These are phyloP conservation scores for Orbilia brochopaga DNA, from an alignment of 2,329 filamentous ascomycete genomes.

Conservation along the genomic window DNA sequence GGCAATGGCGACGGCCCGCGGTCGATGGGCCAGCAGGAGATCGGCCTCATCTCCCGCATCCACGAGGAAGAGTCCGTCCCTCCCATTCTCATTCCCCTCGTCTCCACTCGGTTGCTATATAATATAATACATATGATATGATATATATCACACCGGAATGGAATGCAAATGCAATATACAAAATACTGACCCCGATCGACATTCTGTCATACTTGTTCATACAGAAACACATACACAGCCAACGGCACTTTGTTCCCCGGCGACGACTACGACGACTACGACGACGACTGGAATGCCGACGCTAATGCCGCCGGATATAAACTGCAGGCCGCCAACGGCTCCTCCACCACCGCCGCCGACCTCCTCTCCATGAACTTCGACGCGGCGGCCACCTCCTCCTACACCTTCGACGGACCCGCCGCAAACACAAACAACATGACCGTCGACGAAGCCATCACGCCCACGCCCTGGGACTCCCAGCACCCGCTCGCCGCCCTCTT, in stretches of 20 bases:
- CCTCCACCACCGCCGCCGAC: constrained; percentile 9
- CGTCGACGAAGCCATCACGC: constrained; percentile 6
- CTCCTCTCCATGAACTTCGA: constrained; percentile 15
- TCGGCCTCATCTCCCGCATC: constrained; percentile 43
- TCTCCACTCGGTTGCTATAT: too few species aligned
- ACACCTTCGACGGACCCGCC: constrained; percentile 11
- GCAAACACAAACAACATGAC: constrained; percentile 11
- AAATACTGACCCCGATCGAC: too few species aligned
- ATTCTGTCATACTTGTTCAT: too few species aligned
- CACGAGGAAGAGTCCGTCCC: constrained; percentile 21
- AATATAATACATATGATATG: too few species aligned
- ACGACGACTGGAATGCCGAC: constrained; percentile 28
- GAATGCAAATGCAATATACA: too few species aligned
- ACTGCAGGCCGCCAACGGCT: constrained; percentile 22
- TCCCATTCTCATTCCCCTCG: neutral
- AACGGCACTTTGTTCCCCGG: constrained; percentile 28
- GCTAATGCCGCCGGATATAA: constrained; percentile 35
- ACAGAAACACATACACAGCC: constrained; percentile 42
- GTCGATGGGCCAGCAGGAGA: constrained; percentile 42
- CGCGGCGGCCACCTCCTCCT: constrained; percentile 2
- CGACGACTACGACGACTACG: constrained; percentile 23
- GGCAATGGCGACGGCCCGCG: constrained; percentile 37
- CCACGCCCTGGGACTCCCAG: constrained; percentile 22
- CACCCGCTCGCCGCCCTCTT: constrained; percentile 46
- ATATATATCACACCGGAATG: too few species aligned